Evolutionary conservation across 2,329 filamentous ascomycete species (phyloP).

Genomic region (Penicillium sclerotiorum): DNA sequence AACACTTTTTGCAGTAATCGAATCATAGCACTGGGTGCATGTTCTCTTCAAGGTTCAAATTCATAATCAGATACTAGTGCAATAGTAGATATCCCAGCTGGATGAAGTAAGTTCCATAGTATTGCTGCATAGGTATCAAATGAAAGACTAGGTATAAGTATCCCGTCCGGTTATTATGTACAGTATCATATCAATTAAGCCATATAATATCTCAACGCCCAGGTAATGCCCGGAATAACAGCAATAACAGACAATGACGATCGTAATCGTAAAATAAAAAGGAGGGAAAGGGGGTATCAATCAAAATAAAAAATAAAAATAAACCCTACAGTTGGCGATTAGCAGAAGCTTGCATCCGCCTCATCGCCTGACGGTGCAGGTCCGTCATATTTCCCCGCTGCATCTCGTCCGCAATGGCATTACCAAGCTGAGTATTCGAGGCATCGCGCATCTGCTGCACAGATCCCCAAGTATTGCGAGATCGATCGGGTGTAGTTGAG

Average conservation of each 20-base stretch:
- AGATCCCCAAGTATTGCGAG: constrained; percentile 62
- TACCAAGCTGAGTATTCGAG: constrained; percentile 62
- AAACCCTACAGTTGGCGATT: constrained; percentile 36
- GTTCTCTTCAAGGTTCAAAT: too few species aligned
- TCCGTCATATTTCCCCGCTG: constrained; percentile 73
- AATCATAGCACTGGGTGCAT: too few species aligned
- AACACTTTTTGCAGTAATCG: constrained; percentile 23
- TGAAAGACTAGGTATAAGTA: neutral
- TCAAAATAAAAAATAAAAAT: neutral
- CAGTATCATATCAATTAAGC: too few species aligned
- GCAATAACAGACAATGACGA: constrained; percentile 1
- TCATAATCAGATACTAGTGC: too few species aligned
- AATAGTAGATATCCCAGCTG: too few species aligned
- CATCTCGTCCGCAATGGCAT: constrained; percentile 74
- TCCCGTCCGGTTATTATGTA: too few species aligned
- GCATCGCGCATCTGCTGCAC: constrained; percentile 61
- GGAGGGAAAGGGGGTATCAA: constrained; percentile 14
- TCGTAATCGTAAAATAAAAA: neutral
- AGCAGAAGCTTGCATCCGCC: constrained; percentile 71
- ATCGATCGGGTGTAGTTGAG: constrained; percentile 56
- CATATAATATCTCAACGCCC: neutral
- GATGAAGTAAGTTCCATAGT: too few species aligned
- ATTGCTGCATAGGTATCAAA: neutral
- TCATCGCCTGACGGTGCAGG: constrained; percentile 76
- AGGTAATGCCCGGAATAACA: constrained; percentile 11